Base-by-base conservation (phyloP, 2,329 filamentous ascomycete species). In the Cladosporium sp. region DNA sequence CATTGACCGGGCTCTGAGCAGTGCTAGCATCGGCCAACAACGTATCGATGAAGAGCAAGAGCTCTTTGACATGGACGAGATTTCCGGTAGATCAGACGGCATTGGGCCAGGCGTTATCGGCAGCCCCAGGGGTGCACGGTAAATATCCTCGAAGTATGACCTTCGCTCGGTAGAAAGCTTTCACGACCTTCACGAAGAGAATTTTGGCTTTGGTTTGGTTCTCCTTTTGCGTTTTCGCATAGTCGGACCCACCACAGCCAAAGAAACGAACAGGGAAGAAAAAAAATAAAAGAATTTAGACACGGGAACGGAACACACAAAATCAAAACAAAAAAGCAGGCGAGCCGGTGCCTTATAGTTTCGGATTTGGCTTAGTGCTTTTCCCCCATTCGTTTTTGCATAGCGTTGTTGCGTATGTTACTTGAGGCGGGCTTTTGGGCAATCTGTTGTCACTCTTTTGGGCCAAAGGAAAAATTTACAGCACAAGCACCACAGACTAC, bases 51-150 rank as follows among this genome's bases (percentile, higher is more conserved):
- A 70, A 47, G 69, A 71, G 60, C 65, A 68, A 40, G 66, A 64
- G 15, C 63, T 71, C 20, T 71, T 71, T 59, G 67, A 67, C 40
- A 71, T 71, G 68, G 69, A 71, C 20, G 68, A 68, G n/a, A 62
- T 67, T n/a, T 40, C 43, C n/a, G 62, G 60, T 20, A 40, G 20
- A 22, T 51, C 55, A 20, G 49, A 51, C 37, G 39, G 36, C 30
- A 22, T 47, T 15, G 49, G 45, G 3, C 45, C 37, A 12, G 55
- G 45, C 6, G 17, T 51, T n/a, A 58, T 58, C n/a, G 49, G 55
- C 11, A 58, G 54, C 42, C 54, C 54, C 14, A 37, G 54, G 14
- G 42, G 54, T 5, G 42, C 54, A 5, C 47, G 42, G 20, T 56
- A 30, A n/a, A 43, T 9, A 5, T 20, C 19, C 11, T 15, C 17